Conservation (phyloP, 371 early-diverging fungal species). For the Mucor saturninus region DNA sequence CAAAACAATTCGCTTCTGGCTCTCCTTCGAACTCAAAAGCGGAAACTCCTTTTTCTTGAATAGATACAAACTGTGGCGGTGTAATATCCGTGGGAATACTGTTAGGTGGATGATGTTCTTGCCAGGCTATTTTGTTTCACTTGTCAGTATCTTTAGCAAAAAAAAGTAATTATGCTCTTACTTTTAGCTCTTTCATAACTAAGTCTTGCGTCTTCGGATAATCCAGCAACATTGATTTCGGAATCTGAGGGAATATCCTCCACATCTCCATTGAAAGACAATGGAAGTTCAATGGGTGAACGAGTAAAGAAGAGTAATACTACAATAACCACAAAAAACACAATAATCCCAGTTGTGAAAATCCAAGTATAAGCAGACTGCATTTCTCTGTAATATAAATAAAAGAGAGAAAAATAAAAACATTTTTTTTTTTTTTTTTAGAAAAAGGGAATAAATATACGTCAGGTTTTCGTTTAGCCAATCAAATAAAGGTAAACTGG, state of each 20-base stretch:
- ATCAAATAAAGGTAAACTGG: no score
- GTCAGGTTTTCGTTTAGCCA: no score
- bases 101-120: conserved; percentile 66
- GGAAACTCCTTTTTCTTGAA: conserved; percentile 84
- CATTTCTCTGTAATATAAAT: conserved; percentile 21
- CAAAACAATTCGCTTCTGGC: conserved; percentile 66
- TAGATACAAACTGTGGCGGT: conserved; percentile 63
- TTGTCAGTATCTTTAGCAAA: no score
- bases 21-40: conserved; percentile 86
- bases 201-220: conserved; percentile 50
- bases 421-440: no score
- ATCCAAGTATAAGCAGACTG: conserved; percentile 38
- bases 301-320: conserved; percentile 47
- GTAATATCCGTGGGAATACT: conserved; percentile 70
- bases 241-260: conserved; percentile 47
- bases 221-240: conserved; percentile 37
- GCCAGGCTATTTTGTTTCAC: conserved; percentile 23
- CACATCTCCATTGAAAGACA: conserved; percentile 37
- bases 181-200: conserved; percentile 56
- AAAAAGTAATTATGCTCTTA: conserved; percentile 6
- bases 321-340: conserved; percentile 39
- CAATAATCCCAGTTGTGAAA: conserved; percentile 41
- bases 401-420: conserved; percentile 10
- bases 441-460: not conserved
- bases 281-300: conserved; percentile 38